Conservation (phyloP, 1,284 basidiomycete genomes). For the Apiotrichum gamsii region DNA sequence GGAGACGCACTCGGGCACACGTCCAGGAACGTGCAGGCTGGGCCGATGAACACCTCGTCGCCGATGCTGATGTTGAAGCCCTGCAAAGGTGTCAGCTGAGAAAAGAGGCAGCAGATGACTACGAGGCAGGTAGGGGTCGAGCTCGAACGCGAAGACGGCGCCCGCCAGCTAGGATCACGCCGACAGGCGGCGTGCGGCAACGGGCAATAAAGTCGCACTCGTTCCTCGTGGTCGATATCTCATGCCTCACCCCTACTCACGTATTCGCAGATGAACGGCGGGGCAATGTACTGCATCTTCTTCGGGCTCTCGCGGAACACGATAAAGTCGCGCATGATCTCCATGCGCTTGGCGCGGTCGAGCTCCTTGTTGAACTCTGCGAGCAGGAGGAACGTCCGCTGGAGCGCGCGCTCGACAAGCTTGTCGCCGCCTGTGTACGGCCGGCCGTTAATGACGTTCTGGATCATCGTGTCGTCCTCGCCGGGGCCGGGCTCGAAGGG, state of each 20-base stretch:
- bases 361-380: conserved; percentile 22
- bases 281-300: conserved; percentile 8
- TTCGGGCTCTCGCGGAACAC: conserved; percentile 6
- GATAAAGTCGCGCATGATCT: conserved; percentile 22
- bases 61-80: conserved; percentile 44
- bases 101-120: not conserved
- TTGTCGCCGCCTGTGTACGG: conserved; percentile 33
- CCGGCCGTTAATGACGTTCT: conserved; percentile 28
- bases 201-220: not conserved
- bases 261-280: conserved; percentile 40
- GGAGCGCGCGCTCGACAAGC: conserved; percentile 28
- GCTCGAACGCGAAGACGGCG: no score
- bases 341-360: conserved; percentile 20
- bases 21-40: conserved; percentile 39
- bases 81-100: conserved; percentile 18
- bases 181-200: no score
- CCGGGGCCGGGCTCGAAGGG: no score
- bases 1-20: conserved; percentile 35
- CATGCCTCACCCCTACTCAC: conserved; percentile 19
- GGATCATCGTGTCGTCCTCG: conserved; percentile 3
- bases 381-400: conserved; percentile 14
- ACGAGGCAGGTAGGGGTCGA: no score
- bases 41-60: conserved; percentile 40
- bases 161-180: no score
- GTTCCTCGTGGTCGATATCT: not conserved